A percentile compares a stretch with the other conserved stretches of the same genome.
phyloP scores from a whole-genome alignment of 2,329 filamentous ascomycete species.

The Aureobasidium sp. region DNA sequence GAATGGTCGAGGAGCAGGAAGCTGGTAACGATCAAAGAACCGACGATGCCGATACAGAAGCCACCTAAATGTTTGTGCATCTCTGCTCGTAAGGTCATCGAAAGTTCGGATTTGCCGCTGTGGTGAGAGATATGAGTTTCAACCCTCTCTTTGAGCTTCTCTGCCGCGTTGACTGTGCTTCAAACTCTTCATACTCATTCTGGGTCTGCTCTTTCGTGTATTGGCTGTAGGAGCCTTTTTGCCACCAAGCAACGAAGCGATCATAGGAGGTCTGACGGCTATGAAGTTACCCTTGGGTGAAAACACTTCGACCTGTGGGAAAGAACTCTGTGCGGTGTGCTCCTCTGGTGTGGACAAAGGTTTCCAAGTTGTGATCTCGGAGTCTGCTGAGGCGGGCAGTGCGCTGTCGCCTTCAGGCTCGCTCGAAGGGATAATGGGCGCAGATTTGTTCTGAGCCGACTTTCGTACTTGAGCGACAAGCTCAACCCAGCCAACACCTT shows the following conservation, averaged over 20 bases:
- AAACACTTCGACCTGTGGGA: slow-evolving; percentile 76
- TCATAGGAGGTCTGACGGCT: slow-evolving; percentile 59
- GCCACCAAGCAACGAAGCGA: slow-evolving; percentile 56
- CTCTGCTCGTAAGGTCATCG: no score
- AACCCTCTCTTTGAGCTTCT: slow-evolving; percentile 5
- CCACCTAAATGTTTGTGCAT: background rate
- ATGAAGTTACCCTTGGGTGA: slow-evolving; percentile 79
- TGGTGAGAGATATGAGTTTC: no score
- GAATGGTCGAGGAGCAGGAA: slow-evolving; percentile 28
- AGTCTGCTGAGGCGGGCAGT: background rate
- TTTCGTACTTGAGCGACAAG: slow-evolving; percentile 70
- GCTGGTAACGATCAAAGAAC: slow-evolving; percentile 2
- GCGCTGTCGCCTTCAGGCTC: background rate
- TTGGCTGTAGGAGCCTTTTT: slow-evolving; percentile 47
- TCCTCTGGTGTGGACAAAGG: background rate
- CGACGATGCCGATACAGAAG: background rate
- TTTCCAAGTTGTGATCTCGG: background rate
- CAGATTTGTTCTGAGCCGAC: slow-evolving; percentile 11
- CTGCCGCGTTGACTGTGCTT: slow-evolving; percentile 16
- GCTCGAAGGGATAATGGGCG: background rate
- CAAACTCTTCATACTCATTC: slow-evolving; percentile 51
- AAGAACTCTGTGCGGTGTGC: slow-evolving; percentile 30
- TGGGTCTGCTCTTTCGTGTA: slow-evolving; percentile 51
- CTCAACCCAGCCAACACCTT: slow-evolving; percentile 92
- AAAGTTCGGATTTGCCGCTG: background rate